phyloP scores from a whole-genome alignment of 1,284 basidiomycete genomes.

The Termitomyces sp. region DNA sequence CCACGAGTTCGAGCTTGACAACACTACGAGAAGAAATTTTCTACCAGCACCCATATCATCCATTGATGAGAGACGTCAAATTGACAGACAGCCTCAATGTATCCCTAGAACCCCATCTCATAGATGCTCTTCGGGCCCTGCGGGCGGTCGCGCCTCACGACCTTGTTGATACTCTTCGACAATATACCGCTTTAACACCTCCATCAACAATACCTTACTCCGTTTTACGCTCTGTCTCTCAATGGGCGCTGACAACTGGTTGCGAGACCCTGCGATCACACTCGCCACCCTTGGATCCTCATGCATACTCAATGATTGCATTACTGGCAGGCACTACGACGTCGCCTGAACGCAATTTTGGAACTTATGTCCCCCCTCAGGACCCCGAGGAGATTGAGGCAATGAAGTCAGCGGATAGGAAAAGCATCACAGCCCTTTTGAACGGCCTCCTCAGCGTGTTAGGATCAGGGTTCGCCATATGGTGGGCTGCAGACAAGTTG shows the following conservation, averaged over 20 bases:
- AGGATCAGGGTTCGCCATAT: constrained; percentile 61
- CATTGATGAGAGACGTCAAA: constrained; percentile 8
- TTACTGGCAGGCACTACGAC: constrained; percentile 71
- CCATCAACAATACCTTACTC: constrained; percentile 53
- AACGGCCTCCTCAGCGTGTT: constrained; percentile 68
- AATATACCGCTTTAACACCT: constrained; percentile 29
- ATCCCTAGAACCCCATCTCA: constrained; percentile 64
- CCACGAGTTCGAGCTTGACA: neutral
- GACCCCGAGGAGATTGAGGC: constrained; percentile 40
- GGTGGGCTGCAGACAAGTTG: constrained; percentile 63
- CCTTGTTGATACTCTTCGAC: constrained; percentile 37
- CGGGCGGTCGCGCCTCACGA: constrained; percentile 40
- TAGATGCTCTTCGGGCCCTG: constrained; percentile 43
- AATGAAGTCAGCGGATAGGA: constrained; percentile 48
- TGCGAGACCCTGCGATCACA: constrained; percentile 37
- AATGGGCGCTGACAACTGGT: constrained; percentile 61
- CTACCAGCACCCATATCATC: neutral
- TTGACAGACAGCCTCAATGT: constrained; percentile 41
- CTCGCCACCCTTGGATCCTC: constrained; percentile 43
- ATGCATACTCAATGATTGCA: constrained; percentile 63
- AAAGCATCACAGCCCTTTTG: constrained; percentile 61
- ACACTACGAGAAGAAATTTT: too few relatives aligned
- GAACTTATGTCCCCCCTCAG: constrained; percentile 38
- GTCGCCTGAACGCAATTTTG: constrained; percentile 67
- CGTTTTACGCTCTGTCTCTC: constrained; percentile 54